Conservation (phyloP, 1,139 yeast species). For the Nakaseomyces bracarensis region DNA sequence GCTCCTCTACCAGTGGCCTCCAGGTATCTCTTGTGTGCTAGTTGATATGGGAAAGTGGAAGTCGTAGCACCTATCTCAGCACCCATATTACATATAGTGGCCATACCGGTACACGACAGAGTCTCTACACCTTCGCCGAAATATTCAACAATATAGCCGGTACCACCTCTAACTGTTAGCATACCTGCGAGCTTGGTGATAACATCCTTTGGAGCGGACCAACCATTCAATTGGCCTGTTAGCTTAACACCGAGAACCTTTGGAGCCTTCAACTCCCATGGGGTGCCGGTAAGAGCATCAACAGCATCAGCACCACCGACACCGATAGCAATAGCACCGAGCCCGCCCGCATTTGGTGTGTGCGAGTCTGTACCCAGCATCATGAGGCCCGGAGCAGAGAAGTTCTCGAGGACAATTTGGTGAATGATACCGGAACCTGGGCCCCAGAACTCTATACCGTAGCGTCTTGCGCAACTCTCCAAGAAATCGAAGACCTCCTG, state of each 20-base stretch:
- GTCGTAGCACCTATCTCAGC: constrained; percentile 99
- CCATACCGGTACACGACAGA: constrained; percentile 96
- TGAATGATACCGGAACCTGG: constrained; percentile 98
- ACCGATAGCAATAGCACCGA: constrained; percentile 95
- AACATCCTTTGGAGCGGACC: constrained; percentile 96
- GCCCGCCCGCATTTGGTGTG: constrained; percentile 97
- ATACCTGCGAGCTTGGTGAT: constrained; percentile 85
- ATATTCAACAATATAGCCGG: constrained; percentile 91
- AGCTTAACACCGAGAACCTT: constrained; percentile 84
- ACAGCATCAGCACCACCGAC: constrained; percentile 99
- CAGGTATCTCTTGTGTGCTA: constrained; percentile 75
- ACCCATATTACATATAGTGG: constrained; percentile 98
- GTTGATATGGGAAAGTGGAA: constrained; percentile 90
- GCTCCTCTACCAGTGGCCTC: constrained; percentile 73
- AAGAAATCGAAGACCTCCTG: constrained; percentile 91
- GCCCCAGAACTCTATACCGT: constrained; percentile 97
- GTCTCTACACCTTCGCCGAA: constrained; percentile 87
- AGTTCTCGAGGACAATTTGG: constrained; percentile 92
- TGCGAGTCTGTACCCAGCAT: constrained; percentile 97
- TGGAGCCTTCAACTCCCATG: constrained; percentile 98
- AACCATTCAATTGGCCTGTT: constrained; percentile 77
- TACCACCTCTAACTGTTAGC: constrained; percentile 93
- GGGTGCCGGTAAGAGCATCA: constrained; percentile 93
- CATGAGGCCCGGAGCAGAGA: constrained; percentile 89
- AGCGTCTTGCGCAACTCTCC: constrained; percentile 81